Evolutionary conservation across 345 rosid species (phyloP), one percentile per base, ranked within the genome.

Genomic region (Sisymbrium altissimum): DNA sequence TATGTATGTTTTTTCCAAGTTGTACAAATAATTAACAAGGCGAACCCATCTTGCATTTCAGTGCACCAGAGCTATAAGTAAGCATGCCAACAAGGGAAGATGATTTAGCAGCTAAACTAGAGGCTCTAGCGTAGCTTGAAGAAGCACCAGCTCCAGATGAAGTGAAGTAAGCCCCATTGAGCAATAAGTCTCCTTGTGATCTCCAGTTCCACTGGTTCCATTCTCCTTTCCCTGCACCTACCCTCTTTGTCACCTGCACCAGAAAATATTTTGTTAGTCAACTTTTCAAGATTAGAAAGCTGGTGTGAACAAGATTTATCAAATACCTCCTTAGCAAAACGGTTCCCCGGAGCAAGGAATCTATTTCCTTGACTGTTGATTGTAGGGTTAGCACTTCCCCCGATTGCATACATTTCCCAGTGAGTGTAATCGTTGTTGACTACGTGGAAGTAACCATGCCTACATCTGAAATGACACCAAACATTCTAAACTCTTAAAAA

Each of bases 391-490:
- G 97, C 98, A 82, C 98, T 91, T 62, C 98, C 98, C 61, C 98
- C 97, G 9, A 93, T 91, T 18, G 98, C 98, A 80, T 93, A 91
- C 98, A 93, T 93, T 74, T 66, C 85, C 98, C 98, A 93, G 59
- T 93, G 94, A 10, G 98, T 91, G 73, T 93, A 91, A 79, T 93
- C 98, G 48, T 93, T 93, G 93, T 93, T 93, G 49, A 93, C 94
- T 23, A 91, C 91, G 38, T 94, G 97, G 87, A 94, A 91, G 76
- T 91, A 94, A 17, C 98, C 98, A 56, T 89, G 95, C 58, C 98
- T 79, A 74, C 98, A 94, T 82, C 98, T 91, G 91, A 74, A 79
- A 78, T 27, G 7, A 49, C 30, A 45, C 56, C 75, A 17, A 60
- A 25, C 27, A 21, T 35, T 21, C 23, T 25, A 70, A 46, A 58